These are phyloP conservation scores for Venturia oleaginea DNA, from an alignment of 2,329 filamentous ascomycete genomes.

Conservation along the genomic window DNA sequence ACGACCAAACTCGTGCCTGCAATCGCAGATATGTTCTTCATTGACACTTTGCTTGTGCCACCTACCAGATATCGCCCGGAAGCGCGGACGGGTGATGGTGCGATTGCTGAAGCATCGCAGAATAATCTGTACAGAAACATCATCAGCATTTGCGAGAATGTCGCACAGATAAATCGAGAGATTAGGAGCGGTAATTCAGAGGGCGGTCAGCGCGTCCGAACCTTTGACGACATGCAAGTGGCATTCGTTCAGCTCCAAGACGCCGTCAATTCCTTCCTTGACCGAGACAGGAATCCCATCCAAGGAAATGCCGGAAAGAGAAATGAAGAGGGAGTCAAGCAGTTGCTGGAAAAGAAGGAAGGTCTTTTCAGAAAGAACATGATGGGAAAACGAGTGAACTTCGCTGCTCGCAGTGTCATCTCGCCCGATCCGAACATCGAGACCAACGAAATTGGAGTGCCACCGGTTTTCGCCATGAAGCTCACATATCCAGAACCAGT, in stretches of 20 bases:
- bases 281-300: constrained; percentile 76
- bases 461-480: constrained; percentile 94
- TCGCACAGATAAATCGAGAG: constrained; percentile 66
- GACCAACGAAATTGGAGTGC: constrained; percentile 96
- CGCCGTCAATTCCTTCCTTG: constrained; percentile 83
- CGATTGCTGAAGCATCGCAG: constrained; percentile 75
- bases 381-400: constrained; percentile 99
- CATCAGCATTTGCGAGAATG: constrained; percentile 61
- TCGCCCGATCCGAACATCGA: constrained; percentile 98
- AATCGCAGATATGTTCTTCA: constrained; percentile 89
- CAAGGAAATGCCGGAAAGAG: constrained; percentile 67
- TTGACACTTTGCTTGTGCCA: constrained; percentile 76
- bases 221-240: constrained; percentile 69
- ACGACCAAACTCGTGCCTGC: constrained; percentile 46
- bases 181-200: constrained; percentile 43
- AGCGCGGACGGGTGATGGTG: constrained; percentile 65
- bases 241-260: constrained; percentile 81
- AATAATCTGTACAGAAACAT: constrained; percentile 84
- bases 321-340: constrained; percentile 91
- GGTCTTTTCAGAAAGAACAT: constrained; percentile 98
- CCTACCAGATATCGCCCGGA: constrained; percentile 89
- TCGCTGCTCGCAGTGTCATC: constrained; percentile 93
- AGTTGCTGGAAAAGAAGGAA: constrained; percentile 97
- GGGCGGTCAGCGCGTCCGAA: constrained; percentile 42
- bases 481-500: constrained; percentile 96